Base-by-base conservation (phyloP, 2,329 filamentous ascomycete genomes). In the Trichoderma koningii region DNA sequence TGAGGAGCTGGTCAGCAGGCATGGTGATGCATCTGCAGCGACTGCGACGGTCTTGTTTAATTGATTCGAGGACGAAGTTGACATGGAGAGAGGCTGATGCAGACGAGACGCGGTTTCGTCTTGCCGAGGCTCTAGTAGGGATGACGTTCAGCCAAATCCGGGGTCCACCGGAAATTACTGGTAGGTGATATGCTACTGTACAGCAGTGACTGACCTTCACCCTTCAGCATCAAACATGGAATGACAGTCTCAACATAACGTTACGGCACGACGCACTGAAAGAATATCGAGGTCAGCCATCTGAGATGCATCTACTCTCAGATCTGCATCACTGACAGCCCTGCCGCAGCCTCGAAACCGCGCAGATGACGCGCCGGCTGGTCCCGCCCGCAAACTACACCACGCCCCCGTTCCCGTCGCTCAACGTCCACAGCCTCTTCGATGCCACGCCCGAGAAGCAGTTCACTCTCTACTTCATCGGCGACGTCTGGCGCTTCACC, bases 401-500 rank as follows among this genome's bases (percentile, higher is more conserved):
- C 28, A 85, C 85, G 23, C 92, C 92, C 21, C 75, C 80, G 5
- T 97, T 96, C 74, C 93, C 93, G 1, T 91, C 90, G 44, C 87
- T 97, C 66, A 92, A 92, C 79, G 89, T 91, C 85, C 87, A 89
- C 41, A 75, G 73, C 26, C 81, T 88, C 14, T 76, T 79, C 68
- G 77, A 80, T 66, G 69, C 73, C 55, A 77, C 74, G 42, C 42
- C 76, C 66, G 79, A 83, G 51, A 78, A 76, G 67, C 69, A 66
- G 56, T 83, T 84, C 66, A 84, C 86, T 44, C 87, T 97, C 70
- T 94, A 91, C 80, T 83, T 89, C 72, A 82, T 91, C 3, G 75
- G 78, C 66, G 92, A 96, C 73, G 91, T 96, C 63, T 94, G 92
- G 89, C 89, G 89, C 69, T 97, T 95, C 76, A 97, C 92, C 1